Base-by-base conservation (phyloP, 495 filamentous ascomycete species). In the Gamarada debralockiae region DNA sequence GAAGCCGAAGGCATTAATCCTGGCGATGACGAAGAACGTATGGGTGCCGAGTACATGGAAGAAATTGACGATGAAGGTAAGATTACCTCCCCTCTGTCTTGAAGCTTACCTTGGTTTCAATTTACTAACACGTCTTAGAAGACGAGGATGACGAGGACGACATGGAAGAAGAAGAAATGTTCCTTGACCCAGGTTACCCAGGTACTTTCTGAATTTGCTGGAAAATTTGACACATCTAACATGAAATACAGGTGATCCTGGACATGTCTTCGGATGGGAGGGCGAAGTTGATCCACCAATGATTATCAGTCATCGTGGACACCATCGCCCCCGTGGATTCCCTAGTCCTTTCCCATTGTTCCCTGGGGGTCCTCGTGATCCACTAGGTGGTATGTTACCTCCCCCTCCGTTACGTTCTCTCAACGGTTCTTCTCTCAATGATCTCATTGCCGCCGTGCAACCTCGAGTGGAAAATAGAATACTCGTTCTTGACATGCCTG, bases 91-190 rank as follows among this genome's bases (percentile, higher is more conserved):
- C 12, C 1, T 22, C 23, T 3, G 14, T 3, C 6, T 18, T 29
- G n/a, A n/a, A n/a, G n/a, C n/a, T n/a, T n/a, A n/a, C n/a, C n/a
- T n/a, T n/a, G n/a, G n/a, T n/a, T n/a, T n/a, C n/a, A n/a, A 23
- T 45, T 3, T 23, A 24, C 60, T 63, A 34, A 64, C 25, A 38
- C 23, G 18, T 22, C 50, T n/a, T 24, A 57, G 65, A 73, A 15
- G 84, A 86, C 8, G 84, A 87, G 38, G 83, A 84, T 2, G 85
- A 87, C 15, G 87, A 88, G 45, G 86, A 89, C 25, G 89, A 92
- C 41, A 70, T 77, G 46, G 82, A 85, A 23, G 80, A 83, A 3
- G 82, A 86, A 18, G 83, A 84, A 48, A 71, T 75, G 48, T 72
- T 82, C 57, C 85, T 82, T 58, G 78, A 84, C 52, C 60, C 58